phyloP scores from a whole-genome alignment of 225 moss, liverwort and hornwort species.

The Climacium dendroides region DNA sequence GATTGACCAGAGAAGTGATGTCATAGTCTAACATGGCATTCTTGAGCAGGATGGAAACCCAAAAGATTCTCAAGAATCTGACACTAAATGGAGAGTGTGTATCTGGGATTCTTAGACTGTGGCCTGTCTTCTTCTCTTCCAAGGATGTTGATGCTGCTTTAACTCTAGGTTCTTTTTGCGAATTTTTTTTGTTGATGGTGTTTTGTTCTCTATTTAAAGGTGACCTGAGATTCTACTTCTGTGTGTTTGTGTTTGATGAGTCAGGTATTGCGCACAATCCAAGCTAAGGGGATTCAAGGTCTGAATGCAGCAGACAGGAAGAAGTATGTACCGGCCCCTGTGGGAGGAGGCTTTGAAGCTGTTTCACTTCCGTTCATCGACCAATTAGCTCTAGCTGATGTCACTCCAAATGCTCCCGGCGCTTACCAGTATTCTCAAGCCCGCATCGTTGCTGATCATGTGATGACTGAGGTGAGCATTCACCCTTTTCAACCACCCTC shows the following conservation, averaged over 20 bases:
- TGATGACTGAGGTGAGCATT: constrained; percentile 48
- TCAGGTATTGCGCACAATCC: constrained; percentile 68
- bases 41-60: no score
- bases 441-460: constrained; percentile 57
- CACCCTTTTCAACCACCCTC: background rate
- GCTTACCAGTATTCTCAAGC: constrained; percentile 75
- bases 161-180: background rate
- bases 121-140: background rate
- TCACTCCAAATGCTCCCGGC: constrained; percentile 28
- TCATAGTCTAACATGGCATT: background rate
- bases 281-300: constrained; percentile 64
- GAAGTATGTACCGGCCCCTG: constrained; percentile 50
- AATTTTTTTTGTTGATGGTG: background rate
- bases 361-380: constrained; percentile 39
- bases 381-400: constrained; percentile 31
- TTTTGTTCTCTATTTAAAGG: background rate
- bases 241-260: background rate
- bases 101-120: background rate
- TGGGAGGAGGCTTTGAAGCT: constrained; percentile 58
- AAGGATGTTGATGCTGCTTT: background rate
- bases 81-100: background rate
- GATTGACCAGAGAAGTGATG: background rate
- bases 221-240: background rate
- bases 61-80: background rate
- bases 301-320: constrained; percentile 42